Evolutionary conservation across 306 rosid species (phyloP).

Genomic region (Herpetospermum pedunculosum): DNA sequence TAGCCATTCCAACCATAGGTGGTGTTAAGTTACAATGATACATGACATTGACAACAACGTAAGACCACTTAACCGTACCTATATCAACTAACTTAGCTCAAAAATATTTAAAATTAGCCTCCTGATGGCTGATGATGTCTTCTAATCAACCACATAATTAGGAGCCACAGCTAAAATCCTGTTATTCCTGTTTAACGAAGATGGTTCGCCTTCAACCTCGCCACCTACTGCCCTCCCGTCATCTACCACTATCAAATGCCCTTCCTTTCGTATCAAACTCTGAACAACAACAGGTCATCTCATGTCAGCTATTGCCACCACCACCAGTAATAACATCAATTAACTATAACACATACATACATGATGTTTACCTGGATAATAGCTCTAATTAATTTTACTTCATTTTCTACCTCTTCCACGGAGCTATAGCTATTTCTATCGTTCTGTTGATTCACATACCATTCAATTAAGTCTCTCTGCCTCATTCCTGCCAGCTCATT

Average conservation of each 20-base stretch:
- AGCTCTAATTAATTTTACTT: slow-evolving; percentile 63
- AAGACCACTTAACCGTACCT: neutral
- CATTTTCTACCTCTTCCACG: slow-evolving; percentile 55
- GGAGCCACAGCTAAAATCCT: slow-evolving; percentile 85
- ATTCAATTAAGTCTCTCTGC: slow-evolving; percentile 78
- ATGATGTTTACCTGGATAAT: slow-evolving; percentile 70
- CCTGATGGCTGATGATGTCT: slow-evolving; percentile 9
- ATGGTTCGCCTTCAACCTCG: slow-evolving; percentile 28
- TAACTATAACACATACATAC: neutral
- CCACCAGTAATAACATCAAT: neutral
- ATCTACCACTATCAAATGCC: slow-evolving; percentile 76
- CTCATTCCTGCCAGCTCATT: slow-evolving; percentile 84
- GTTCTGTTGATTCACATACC: slow-evolving; percentile 83
- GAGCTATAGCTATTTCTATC: slow-evolving; percentile 60
- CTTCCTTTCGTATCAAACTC: slow-evolving; percentile 81
- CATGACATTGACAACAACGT: too few species aligned
- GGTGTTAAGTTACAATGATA: too few species aligned
- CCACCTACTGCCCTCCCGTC: slow-evolving; percentile 55
- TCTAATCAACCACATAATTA: slow-evolving; percentile 63
- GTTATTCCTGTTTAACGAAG: slow-evolving; percentile 42
- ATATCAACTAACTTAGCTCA: neutral
- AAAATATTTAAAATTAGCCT: neutral
- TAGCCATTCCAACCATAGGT: too few species aligned
- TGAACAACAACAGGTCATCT: slow-evolving; percentile 25
- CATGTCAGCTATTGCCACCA: neutral